phyloP scores from a whole-genome alignment of 805 yeast genomes.

The Schwanniomyces pseudopolymorphus region DNA sequence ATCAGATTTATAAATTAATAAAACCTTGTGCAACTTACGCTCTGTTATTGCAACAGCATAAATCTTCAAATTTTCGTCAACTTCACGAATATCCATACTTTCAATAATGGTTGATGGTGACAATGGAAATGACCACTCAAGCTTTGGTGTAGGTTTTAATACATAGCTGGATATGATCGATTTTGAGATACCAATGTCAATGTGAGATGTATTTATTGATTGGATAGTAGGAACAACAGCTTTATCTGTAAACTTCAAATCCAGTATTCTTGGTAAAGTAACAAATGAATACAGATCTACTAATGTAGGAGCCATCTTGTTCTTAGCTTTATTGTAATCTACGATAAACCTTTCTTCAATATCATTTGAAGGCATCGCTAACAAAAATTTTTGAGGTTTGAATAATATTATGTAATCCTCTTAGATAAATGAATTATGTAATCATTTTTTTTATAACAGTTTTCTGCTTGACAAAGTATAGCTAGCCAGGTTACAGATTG shows the following conservation, averaged over 20 bases:
- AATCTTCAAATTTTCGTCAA: slow-evolving; percentile 13
- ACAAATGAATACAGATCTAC: slow-evolving; percentile 31
- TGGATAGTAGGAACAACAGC: slow-evolving; percentile 20
- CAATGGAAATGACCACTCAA: slow-evolving; percentile 55
- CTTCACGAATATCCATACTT: slow-evolving; percentile 31
- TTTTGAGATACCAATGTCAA: slow-evolving; percentile 55
- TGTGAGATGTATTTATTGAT: slow-evolving; percentile 25
- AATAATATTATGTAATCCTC: neutral
- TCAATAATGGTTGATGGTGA: slow-evolving; percentile 47
- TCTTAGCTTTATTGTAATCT: neutral
- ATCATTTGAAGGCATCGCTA: slow-evolving; percentile 1
- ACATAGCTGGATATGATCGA: slow-evolving; percentile 52
- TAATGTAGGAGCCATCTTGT: slow-evolving; percentile 15
- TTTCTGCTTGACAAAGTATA: too few species aligned
- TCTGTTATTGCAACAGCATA: slow-evolving; percentile 43
- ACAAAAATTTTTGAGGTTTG: slow-evolving; percentile 1
- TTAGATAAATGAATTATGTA: too few species aligned
- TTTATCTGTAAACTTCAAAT: slow-evolving; percentile 21
- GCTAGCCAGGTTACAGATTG: too few species aligned
- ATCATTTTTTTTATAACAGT: too few species aligned
- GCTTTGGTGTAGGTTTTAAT: slow-evolving; percentile 56
- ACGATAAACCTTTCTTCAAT: neutral
- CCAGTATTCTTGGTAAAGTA: slow-evolving; percentile 34
- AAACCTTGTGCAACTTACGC: slow-evolving; percentile 26
- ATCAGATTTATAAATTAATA: slow-evolving; percentile 19